Base-by-base conservation (phyloP, 2,329 filamentous ascomycete genomes). In the Cladosporium sp. region DNA sequence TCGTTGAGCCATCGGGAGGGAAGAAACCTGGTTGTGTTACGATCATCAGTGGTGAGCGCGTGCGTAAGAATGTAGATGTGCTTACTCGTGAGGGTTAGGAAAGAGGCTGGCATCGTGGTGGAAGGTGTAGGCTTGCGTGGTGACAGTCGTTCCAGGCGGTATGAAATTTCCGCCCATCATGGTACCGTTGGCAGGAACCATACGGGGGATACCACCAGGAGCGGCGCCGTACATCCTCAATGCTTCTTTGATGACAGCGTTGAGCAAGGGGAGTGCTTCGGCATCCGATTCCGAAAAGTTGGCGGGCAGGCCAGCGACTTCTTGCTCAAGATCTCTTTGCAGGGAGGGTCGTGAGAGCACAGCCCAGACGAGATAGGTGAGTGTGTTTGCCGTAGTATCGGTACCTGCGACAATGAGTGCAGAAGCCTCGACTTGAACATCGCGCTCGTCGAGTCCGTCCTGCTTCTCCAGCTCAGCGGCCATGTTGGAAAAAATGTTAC, bases 341-440 rank as follows among this genome's bases (percentile, higher is more conserved):
- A 62, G 29, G 3, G 54, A 40, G 3, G 59, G 59, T n/a, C 56
- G 50, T 4, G 48, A 47, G 3, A 65, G 45, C 1, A 68, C 56
- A 3, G 59, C 59, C 59, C 60, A 68, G n/a, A 61, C 48, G 2
- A 67, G 39, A 44, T 63, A 67, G 1, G 63, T 68, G 27, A 65
- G 22, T 4, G 60, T 61, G 18, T 60, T 54, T 13, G 63, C 58
- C 1, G 64, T 67, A 5, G 74, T 77, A 48, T 76, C 72, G 11
- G 66, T 65, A 4, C 73, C 75, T 2, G 68, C 75, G 53, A 74
- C 74, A 52, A 77, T 64, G 45, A 78, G 61, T 0, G 68, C 67
- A 56, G 71, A 67, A 1, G 67, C 69, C 61, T 68, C 65, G 9
- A 52, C 17, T n/a, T 55, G 48, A 3, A 66, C 58, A 18, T 65